Evolutionary conservation across 2,329 filamentous ascomycete genomes (phyloP).

Genomic region (Colletotrichum australisinense): DNA sequence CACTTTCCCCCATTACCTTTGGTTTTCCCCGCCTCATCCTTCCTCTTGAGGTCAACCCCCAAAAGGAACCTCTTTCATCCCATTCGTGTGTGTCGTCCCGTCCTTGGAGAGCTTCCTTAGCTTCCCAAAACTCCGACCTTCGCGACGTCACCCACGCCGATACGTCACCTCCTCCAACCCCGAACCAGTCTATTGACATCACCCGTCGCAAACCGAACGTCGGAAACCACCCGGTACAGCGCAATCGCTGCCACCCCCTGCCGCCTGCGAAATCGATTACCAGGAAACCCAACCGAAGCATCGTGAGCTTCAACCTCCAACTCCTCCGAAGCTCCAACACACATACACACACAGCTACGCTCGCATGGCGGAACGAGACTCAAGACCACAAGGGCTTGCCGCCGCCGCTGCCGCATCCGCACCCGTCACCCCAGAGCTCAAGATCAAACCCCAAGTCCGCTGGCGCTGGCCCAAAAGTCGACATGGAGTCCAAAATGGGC

Average conservation of each 20-base stretch:
- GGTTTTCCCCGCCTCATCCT: not conserved
- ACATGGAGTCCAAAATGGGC: conserved; percentile 34
- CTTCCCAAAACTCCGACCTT: not conserved
- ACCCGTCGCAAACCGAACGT: conserved; percentile 26
- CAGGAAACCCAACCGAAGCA: not conserved
- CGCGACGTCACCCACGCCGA: conserved; percentile 29
- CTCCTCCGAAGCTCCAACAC: not conserved
- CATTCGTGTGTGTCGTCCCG: not conserved
- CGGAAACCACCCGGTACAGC: not conserved
- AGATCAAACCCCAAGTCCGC: conserved; percentile 43
- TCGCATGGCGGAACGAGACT: conserved; percentile 31
- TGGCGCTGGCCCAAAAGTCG: conserved; percentile 45
- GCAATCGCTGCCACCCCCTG: no score
- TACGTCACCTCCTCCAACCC: conserved; percentile 20
- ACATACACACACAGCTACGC: not conserved
- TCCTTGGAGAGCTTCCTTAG: conserved; percentile 12
- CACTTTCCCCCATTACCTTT: not conserved
- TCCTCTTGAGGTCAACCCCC: not conserved
- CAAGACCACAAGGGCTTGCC: conserved; percentile 32
- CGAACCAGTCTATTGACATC: not conserved
- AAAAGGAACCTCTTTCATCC: not conserved
- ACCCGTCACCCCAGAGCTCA: conserved; percentile 29
- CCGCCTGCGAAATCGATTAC: not conserved
- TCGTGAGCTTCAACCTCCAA: not conserved
- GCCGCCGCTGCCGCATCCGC: not conserved